Conservation (phyloP, 1,284 basidiomycete genomes). For the Sporisorium scitamineum region DNA sequence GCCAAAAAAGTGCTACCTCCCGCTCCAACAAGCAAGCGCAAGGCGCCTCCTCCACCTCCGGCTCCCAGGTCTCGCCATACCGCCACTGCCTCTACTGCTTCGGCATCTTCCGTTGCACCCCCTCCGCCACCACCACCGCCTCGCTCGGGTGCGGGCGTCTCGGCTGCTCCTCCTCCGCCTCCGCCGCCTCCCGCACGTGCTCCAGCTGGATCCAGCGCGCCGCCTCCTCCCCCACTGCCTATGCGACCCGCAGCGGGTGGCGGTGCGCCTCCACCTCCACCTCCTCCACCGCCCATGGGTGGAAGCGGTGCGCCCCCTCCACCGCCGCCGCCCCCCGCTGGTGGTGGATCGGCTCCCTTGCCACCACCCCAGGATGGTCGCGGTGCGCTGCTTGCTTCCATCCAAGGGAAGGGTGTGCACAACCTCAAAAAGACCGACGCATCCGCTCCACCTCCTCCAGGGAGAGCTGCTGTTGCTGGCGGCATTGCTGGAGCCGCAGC, state of each 20-base stretch:
- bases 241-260: slow-evolving; percentile 32
- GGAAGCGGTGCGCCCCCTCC: slow-evolving; percentile 28
- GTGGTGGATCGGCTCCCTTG: slow-evolving; percentile 29
- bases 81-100: slow-evolving; percentile 34
- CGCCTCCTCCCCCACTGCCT: slow-evolving; percentile 58
- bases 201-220: slow-evolving; percentile 29
- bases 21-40: slow-evolving; percentile 61
- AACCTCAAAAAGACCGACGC: slow-evolving; percentile 77
- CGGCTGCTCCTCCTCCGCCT: slow-evolving; percentile 69
- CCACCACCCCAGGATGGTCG: slow-evolving; percentile 69
- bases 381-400: slow-evolving; percentile 76
- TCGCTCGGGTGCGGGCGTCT: slow-evolving; percentile 70
- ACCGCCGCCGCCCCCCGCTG: slow-evolving; percentile 45
- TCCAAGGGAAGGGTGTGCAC: slow-evolving; percentile 79
- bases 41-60: slow-evolving; percentile 62
- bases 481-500: slow-evolving; percentile 29
- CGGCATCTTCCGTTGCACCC: slow-evolving; percentile 31
- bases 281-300: slow-evolving; percentile 51
- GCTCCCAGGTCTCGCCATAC: slow-evolving; percentile 47
- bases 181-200: slow-evolving; percentile 62
- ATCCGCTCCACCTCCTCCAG: slow-evolving; percentile 28
- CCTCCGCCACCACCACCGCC: slow-evolving; percentile 66
- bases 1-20: slow-evolving; percentile 74
- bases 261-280: slow-evolving; percentile 55
- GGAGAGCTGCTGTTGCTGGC: slow-evolving; percentile 28